These are phyloP conservation scores for Beta corolliflora DNA, from an alignment of 179 eudicot genomes.

Conservation along the genomic window DNA sequence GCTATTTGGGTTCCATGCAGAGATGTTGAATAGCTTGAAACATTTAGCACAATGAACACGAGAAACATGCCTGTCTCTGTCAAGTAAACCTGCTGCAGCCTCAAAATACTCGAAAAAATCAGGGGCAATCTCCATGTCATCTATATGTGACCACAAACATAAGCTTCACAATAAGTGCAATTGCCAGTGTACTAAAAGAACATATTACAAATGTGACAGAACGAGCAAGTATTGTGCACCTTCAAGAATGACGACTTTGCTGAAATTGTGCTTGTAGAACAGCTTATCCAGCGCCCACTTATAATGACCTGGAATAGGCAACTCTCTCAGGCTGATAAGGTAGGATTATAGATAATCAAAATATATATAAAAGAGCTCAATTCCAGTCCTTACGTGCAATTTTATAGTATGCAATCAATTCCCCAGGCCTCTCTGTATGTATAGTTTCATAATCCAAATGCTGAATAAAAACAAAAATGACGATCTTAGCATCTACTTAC, in stretches of 20 bases:
- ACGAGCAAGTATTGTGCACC: slow-evolving; percentile 42
- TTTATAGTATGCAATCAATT: slow-evolving; percentile 89
- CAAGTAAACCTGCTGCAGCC: slow-evolving; percentile 86
- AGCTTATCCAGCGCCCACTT: slow-evolving; percentile 95
- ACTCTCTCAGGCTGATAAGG: slow-evolving; percentile 18
- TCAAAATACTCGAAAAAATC: slow-evolving; percentile 98
- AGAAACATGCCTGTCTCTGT: slow-evolving; percentile 73
- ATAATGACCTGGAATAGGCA: slow-evolving; percentile 72
- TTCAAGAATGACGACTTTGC: slow-evolving; percentile 89
- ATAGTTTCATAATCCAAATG: slow-evolving; percentile 84
- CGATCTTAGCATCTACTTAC: too few relatives aligned
- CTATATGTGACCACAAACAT: slow-evolving; percentile 42
- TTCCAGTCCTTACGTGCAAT: slow-evolving; percentile 76
- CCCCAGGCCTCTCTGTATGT: slow-evolving; percentile 89
- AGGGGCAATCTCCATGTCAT: slow-evolving; percentile 99
- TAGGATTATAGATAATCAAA: slow-evolving; percentile 5
- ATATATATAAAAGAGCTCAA: slow-evolving; percentile 6
- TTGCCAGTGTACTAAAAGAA: neutral
- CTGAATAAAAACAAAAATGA: slow-evolving; percentile 49
- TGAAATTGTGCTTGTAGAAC: slow-evolving; percentile 83
- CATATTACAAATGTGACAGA: neutral
- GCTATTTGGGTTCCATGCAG: neutral
- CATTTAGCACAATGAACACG: neutral
- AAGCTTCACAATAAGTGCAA: slow-evolving; percentile 19
- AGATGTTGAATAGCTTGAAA: neutral